A percentile compares a stretch with the other conserved stretches of the same genome.
Conservation (phyloP, 306 rosid species). For the Cicer chorassanicum region DNA sequence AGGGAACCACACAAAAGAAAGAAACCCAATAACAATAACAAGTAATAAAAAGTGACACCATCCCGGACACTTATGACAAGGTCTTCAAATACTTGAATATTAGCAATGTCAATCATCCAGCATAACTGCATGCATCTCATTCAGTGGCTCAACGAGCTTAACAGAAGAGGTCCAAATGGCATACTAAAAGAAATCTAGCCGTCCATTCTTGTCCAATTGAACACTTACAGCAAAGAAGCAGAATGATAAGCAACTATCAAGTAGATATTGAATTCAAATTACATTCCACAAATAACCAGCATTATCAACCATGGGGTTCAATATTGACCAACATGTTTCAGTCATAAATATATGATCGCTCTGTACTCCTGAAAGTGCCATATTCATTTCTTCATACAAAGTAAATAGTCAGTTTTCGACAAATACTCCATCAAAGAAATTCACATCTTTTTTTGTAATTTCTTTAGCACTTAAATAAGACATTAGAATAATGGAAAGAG, state of each 20-base stretch:
- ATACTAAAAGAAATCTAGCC: slow-evolving; percentile 46
- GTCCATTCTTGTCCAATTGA: slow-evolving; percentile 52
- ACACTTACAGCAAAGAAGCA: slow-evolving; percentile 46
- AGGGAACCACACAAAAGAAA: slow-evolving; percentile 43
- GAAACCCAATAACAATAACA: slow-evolving; percentile 38
- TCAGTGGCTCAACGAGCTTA: slow-evolving; percentile 48
- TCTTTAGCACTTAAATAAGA: slow-evolving; percentile 14
- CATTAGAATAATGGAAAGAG: slow-evolving; percentile 1
- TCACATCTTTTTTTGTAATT: slow-evolving; percentile 2
- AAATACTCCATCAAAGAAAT: slow-evolving; percentile 27
- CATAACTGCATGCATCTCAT: slow-evolving; percentile 43
- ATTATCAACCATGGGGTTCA: slow-evolving; percentile 40
- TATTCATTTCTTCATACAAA: slow-evolving; percentile 38
- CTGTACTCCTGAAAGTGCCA: slow-evolving; percentile 35
- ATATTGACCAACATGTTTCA: slow-evolving; percentile 38
- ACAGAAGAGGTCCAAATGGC: slow-evolving; percentile 52
- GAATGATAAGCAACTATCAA: slow-evolving; percentile 44
- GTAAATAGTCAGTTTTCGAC: slow-evolving; percentile 38
- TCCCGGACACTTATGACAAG: slow-evolving; percentile 45
- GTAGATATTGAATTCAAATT: slow-evolving; percentile 41
- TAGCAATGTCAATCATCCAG: slow-evolving; percentile 50
- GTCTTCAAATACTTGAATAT: slow-evolving; percentile 48
- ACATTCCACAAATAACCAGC: slow-evolving; percentile 44
- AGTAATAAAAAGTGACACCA: slow-evolving; percentile 42
- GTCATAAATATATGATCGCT: slow-evolving; percentile 24